These are phyloP conservation scores for Chrysopogon serrulatus DNA, from an alignment of 176 grass and related monocot species.

Conservation along the genomic window DNA sequence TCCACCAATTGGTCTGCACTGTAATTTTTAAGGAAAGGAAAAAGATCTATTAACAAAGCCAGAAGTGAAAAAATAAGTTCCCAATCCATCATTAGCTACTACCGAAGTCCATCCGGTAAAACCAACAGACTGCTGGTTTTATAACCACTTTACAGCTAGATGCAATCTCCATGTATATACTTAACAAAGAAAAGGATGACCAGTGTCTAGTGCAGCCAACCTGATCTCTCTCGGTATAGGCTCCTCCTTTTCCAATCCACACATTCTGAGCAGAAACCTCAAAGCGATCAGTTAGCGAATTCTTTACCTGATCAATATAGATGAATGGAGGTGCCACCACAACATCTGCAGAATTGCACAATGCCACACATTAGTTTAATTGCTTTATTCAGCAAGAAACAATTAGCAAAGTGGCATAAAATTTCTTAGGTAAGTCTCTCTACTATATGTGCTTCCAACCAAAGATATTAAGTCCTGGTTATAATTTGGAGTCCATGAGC, in stretches of 20 bases:
- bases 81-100: neutral
- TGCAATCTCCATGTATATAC: neutral
- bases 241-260: slow-evolving; percentile 95
- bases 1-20: slow-evolving; percentile 91
- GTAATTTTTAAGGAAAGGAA: slow-evolving; percentile 20
- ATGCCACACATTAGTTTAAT: slow-evolving; percentile 3
- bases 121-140: neutral
- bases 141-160: neutral
- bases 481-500: neutral
- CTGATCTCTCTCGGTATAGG: slow-evolving; percentile 98
- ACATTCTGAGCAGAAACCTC: slow-evolving; percentile 90
- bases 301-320: slow-evolving; percentile 90
- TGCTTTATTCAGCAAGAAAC: neutral
- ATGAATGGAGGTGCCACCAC: slow-evolving; percentile 89
- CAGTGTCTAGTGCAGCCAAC: slow-evolving; percentile 10
- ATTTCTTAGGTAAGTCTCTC: neutral
- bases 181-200: neutral
- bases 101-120: neutral
- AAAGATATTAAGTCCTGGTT: neutral
- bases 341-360: slow-evolving; percentile 72
- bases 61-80: slow-evolving; percentile 1
- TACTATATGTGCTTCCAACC: neutral
- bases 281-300: slow-evolving; percentile 61
- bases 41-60: slow-evolving; percentile 2
- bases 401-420: neutral